phyloP scores from a whole-genome alignment of 768 basidiomycete species.

The Amanita muscaria region DNA sequence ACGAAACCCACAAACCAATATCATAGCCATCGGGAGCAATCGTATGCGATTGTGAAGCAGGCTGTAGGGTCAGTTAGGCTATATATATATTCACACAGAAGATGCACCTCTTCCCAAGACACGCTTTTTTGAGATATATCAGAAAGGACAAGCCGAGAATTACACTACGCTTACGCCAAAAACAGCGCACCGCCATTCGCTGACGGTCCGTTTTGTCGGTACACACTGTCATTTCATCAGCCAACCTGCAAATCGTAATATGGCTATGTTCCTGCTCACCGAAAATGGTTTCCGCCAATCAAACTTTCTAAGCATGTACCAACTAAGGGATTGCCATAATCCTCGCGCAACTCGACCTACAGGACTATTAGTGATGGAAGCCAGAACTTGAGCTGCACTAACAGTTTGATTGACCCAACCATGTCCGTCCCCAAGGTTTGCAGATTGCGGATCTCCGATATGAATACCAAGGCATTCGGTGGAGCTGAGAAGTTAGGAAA shows the following conservation, averaged over 20 bases:
- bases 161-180: slow-evolving; percentile 36
- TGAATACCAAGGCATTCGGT: slow-evolving; percentile 72
- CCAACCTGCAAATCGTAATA: too few relatives aligned
- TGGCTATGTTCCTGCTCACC: slow-evolving; percentile 33
- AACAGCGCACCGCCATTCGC: slow-evolving; percentile 47
- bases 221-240: not conserved
- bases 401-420: slow-evolving; percentile 51
- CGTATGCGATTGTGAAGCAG: slow-evolving; percentile 21
- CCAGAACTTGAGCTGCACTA: too few relatives aligned
- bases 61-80: slow-evolving; percentile 12
- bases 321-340: slow-evolving; percentile 54
- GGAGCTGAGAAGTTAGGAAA: slow-evolving; percentile 16
- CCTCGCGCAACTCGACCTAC: slow-evolving; percentile 66
- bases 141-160: not conserved
- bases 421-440: slow-evolving; percentile 74
- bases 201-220: slow-evolving; percentile 25
- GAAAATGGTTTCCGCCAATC: slow-evolving; percentile 73
- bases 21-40: slow-evolving; percentile 28
- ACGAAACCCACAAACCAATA: slow-evolving; percentile 16
- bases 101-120: slow-evolving; percentile 27
- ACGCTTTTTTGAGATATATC: slow-evolving; percentile 15
- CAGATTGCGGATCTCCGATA: slow-evolving; percentile 54
- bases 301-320: slow-evolving; percentile 74
- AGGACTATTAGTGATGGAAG: slow-evolving; percentile 16
- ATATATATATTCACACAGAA: not conserved